phyloP scores from a whole-genome alignment of 1,284 basidiomycete species.

The Microstroma glucosiphilum region DNA sequence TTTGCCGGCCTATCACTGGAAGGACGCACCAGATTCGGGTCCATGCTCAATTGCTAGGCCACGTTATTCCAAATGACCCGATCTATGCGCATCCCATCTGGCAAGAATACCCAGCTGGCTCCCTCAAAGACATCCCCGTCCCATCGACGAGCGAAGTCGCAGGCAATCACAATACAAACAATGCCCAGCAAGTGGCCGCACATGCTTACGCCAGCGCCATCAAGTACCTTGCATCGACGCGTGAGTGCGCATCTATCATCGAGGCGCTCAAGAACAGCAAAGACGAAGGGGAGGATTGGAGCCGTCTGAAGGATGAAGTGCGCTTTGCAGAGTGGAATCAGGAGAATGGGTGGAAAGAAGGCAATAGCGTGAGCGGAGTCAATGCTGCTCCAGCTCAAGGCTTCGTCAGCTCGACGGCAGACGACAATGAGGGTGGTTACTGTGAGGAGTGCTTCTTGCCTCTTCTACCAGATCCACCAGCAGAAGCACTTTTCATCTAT shows the following conservation, averaged over 20 bases:
- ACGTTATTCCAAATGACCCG: conserved; percentile 68
- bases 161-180: not conserved
- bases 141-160: not conserved
- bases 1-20: conserved; percentile 66
- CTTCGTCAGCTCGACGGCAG: not conserved
- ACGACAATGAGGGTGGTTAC: conserved; percentile 24
- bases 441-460: conserved; percentile 45
- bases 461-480: conserved; percentile 39
- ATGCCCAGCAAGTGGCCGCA: not conserved
- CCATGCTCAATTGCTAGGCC: conserved; percentile 87
- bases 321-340: conserved; percentile 39
- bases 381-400: conserved; percentile 29
- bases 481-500: conserved; percentile 47
- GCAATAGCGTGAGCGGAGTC: conserved; percentile 35
- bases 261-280: conserved; percentile 44
- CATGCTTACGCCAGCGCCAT: not conserved
- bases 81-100: conserved; percentile 51
- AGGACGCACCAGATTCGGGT: conserved; percentile 90
- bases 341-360: conserved; percentile 32
- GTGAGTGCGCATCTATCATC: conserved; percentile 17
- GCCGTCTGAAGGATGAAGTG: conserved; percentile 47
- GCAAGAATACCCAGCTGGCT: conserved; percentile 30
- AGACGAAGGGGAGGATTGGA: conserved; percentile 48
- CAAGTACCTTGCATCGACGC: conserved; percentile 3
- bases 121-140: conserved; percentile 10